Base-by-base conservation (phyloP, 2,329 filamentous ascomycete genomes). In the Cladosporium sp. region DNA sequence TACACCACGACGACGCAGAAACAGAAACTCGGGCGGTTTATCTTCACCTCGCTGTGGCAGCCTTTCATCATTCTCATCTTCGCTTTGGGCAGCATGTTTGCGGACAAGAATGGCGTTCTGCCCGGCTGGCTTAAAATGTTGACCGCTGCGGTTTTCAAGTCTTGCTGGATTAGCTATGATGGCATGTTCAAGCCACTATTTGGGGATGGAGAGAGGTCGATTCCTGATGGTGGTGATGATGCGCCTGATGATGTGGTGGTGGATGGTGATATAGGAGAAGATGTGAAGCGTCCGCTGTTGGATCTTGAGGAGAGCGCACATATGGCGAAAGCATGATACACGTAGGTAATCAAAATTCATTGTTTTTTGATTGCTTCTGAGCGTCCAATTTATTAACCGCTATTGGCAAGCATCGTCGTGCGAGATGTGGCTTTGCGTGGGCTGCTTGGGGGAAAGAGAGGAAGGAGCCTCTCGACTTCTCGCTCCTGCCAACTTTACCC, bases 171-270 rank as follows among this genome's bases (percentile, higher is more conserved):
- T 40, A 77, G 70, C 41, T 89, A 90, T 69, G 86, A 89, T 69
- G 54, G 45, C 0, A 63, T 81, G 15, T 85, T 86, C 58, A 84
- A 82, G 66, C 72, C 69, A 1, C 36, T 85, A 0, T 96, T 95
- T 74, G 92, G 92, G 1, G 88, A 97, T 64, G 93, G 93, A 0
- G 92, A 97, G 75, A 80, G 81, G 59, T 83, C 80, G 1, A 62
- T 75, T 8, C 56, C 61, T 13, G 60, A 64, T 50, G 60, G 56
- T 7, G 52, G 56, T 5, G 44, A 61, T 29, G 56, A 29, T 47
- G 43, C 44, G 22, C 17, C 39, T 27, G 45, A 45, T 22, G 51
- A 38, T 20, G 29, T 36, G 15, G 15, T 15, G 32, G 2, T 9
- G 13, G 7, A 8, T 17, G 39, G 30, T 19, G 37, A 50, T 19